Conservation (phyloP, 192 early-diverging fungal genomes). For the Rhizophagus prolifer region DNA sequence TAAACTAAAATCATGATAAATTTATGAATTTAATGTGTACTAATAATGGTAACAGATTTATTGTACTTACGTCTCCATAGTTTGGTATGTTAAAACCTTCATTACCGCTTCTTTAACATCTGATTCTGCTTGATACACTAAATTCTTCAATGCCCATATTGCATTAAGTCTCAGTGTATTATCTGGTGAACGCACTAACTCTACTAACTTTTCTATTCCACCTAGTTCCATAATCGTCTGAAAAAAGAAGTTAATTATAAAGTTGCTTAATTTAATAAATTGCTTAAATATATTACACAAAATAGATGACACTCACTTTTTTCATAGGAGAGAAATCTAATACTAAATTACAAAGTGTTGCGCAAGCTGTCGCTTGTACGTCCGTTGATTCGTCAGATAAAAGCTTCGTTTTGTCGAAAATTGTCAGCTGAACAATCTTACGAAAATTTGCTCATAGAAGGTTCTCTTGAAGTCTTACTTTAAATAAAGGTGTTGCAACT, state of each 20-base stretch:
- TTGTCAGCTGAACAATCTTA: constrained; percentile 2
- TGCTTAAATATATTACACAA: background rate
- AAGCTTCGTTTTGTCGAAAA: constrained; percentile 35
- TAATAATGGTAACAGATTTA: background rate
- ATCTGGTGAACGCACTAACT: constrained; percentile 51
- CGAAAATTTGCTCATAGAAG: background rate
- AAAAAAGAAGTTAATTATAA: constrained; percentile 30
- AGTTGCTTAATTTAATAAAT: background rate
- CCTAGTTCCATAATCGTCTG: constrained; percentile 67
- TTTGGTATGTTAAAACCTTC: constrained; percentile 61
- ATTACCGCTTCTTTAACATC: constrained; percentile 69
- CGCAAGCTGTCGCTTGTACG: constrained; percentile 69
- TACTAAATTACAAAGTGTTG: constrained; percentile 82
- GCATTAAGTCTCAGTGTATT: constrained; percentile 64
- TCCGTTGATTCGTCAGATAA: constrained; percentile 59
- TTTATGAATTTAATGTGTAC: background rate
- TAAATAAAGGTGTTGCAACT: constrained; percentile 65
- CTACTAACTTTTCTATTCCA: constrained; percentile 68
- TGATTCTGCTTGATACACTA: constrained; percentile 69
- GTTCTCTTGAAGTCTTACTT: constrained; percentile 36
- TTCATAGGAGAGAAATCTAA: constrained; percentile 84
- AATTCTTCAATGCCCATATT: constrained; percentile 81
- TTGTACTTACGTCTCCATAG: constrained; percentile 38
- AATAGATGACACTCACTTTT: constrained; percentile 33
- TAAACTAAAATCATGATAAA: constrained; percentile 37